These are phyloP conservation scores for Withania somnifera DNA, from an alignment of 305 asterid genomes.

Conservation along the genomic window DNA sequence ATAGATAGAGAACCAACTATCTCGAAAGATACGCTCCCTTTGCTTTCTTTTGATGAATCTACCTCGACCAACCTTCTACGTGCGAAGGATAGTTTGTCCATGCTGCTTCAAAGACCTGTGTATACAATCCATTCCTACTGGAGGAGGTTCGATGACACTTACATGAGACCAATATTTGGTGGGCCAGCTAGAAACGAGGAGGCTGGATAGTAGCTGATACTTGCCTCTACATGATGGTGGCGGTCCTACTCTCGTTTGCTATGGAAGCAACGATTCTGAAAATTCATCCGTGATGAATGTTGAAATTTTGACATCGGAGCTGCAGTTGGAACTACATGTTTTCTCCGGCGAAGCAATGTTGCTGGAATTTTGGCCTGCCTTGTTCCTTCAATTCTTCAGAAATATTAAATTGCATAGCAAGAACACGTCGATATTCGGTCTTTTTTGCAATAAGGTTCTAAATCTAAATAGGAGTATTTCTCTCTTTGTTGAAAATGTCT, in stretches of 20 bases:
- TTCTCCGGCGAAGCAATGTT: neutral
- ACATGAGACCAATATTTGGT: constrained; percentile 85
- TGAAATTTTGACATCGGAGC: neutral
- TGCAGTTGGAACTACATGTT: neutral
- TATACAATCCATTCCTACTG: constrained; percentile 72
- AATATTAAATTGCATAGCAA: neutral
- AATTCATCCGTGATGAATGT: neutral
- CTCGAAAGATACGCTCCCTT: constrained; percentile 65
- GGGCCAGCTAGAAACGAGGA: constrained; percentile 31
- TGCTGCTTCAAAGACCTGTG: constrained; percentile 76
- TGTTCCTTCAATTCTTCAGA: neutral
- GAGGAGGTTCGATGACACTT: constrained; percentile 73
- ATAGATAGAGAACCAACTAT: constrained; percentile 51
- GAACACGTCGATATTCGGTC: neutral
- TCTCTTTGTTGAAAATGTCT: neutral
- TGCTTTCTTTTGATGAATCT: constrained; percentile 76
- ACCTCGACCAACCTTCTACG: constrained; percentile 47
- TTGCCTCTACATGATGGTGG: neutral
- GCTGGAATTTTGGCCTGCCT: neutral
- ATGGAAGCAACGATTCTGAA: neutral
- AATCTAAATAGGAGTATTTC: neutral
- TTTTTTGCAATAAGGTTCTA: neutral
- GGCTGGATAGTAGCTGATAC: neutral
- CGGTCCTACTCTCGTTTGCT: neutral
- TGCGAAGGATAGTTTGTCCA: constrained; percentile 58